phyloP scores from a whole-genome alignment of 345 rosid genomes.

The Syzygium grande region DNA sequence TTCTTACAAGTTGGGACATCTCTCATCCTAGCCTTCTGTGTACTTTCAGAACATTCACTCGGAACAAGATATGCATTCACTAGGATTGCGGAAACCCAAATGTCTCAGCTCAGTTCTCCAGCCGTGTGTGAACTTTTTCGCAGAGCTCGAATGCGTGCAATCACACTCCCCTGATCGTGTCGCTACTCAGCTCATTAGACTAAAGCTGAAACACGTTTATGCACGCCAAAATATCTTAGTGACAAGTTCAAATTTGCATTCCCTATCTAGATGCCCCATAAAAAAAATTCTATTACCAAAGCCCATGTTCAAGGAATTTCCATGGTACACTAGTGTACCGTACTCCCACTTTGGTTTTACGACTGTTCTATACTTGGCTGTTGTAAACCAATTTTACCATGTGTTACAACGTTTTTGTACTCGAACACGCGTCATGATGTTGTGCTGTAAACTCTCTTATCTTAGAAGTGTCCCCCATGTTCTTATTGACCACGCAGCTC shows the following conservation, averaged over 20 bases:
- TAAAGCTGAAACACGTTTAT: not conserved
- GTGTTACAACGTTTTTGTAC: not conserved
- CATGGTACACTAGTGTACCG: no score
- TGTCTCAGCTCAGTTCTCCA: not conserved
- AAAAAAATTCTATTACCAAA: not conserved
- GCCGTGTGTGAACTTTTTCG: not conserved
- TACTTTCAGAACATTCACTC: not conserved
- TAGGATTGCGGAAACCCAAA: not conserved
- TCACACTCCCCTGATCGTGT: not conserved
- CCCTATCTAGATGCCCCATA: not conserved
- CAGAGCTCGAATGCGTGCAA: not conserved
- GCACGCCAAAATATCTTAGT: not conserved
- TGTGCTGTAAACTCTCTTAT: not conserved
- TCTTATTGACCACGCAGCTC: not conserved
- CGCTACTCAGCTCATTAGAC: not conserved
- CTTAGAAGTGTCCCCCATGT: not conserved
- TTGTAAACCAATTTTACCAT: not conserved
- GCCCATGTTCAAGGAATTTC: not conserved
- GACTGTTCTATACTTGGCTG: no score
- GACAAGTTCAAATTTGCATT: not conserved
- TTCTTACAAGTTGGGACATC: not conserved
- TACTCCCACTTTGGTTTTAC: no score
- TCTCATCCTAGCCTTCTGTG: not conserved
- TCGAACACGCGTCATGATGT: not conserved
- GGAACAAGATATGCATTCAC: not conserved